A percentile compares a stretch with the other conserved stretches of the same genome.
phyloP scores from a whole-genome alignment of 176 grass and related monocot species.

The Eragrostis curvula region DNA sequence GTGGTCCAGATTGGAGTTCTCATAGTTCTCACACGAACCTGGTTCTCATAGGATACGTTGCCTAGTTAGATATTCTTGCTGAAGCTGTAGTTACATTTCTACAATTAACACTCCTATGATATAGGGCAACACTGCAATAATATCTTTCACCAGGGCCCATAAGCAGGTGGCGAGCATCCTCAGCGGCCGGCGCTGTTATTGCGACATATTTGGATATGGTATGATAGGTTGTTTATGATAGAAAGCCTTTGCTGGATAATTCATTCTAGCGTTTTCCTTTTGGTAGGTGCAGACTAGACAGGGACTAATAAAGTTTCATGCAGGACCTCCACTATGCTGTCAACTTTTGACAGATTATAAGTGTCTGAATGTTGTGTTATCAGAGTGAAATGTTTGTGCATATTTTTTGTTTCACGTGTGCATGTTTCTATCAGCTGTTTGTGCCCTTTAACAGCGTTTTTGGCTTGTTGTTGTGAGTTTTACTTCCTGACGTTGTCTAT shows the following conservation, averaged over 20 bases:
- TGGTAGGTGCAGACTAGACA: slow-evolving; percentile 21
- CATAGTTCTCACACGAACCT: too few relatives aligned
- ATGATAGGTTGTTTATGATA: slow-evolving; percentile 61
- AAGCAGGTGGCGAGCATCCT: slow-evolving; percentile 48
- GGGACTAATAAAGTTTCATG: slow-evolving; percentile 45
- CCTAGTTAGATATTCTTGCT: slow-evolving; percentile 31
- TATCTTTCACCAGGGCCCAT: slow-evolving; percentile 55
- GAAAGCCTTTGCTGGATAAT: slow-evolving; percentile 42
- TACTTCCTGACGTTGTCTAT: background rate
- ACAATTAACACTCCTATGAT: slow-evolving; percentile 52
- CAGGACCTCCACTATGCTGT: slow-evolving; percentile 6
- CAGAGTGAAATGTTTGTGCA: background rate
- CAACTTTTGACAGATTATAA: slow-evolving; percentile 16
- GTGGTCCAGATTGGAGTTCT: too few relatives aligned
- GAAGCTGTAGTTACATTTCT: slow-evolving; percentile 44
- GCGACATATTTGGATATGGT: slow-evolving; percentile 60
- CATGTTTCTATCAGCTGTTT: background rate
- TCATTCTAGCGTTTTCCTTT: slow-evolving; percentile 41
- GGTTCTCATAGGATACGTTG: too few relatives aligned
- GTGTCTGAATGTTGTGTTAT: slow-evolving; percentile 8
- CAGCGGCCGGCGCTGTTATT: slow-evolving; percentile 46
- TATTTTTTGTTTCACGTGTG: background rate
- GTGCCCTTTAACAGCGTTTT: background rate
- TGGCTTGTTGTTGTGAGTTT: background rate
- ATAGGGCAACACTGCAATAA: slow-evolving; percentile 56